Evolutionary conservation across 2,329 filamentous ascomycete genomes (phyloP).

Genomic region (Cladosporium cucumerinum): DNA sequence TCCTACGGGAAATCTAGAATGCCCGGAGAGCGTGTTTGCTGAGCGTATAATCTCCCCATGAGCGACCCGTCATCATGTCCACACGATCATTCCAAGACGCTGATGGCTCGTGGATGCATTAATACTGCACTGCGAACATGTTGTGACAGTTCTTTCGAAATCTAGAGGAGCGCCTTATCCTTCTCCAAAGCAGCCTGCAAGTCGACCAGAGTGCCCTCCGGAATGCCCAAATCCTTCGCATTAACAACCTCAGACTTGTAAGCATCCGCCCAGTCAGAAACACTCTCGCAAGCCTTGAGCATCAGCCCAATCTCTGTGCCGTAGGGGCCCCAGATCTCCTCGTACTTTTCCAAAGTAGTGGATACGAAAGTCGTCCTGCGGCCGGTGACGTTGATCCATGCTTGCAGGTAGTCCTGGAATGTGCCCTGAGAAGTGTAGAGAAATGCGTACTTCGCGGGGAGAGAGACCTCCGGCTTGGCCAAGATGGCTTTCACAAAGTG

Average conservation of each 20-base stretch:
- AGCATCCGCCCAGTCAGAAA: constrained; percentile 11
- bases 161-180: constrained; percentile 12
- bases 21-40: neutral
- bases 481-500: constrained; percentile 17
- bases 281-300: constrained; percentile 11
- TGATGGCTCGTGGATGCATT: neutral
- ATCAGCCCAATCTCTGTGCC: constrained; percentile 16
- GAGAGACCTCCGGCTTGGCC: constrained; percentile 14
- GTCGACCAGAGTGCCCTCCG: constrained; percentile 7
- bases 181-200: constrained; percentile 15
- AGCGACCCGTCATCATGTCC: neutral
- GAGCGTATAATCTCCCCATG: neutral
- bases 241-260: constrained; percentile 12
- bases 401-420: constrained; percentile 12
- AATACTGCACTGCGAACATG: neutral
- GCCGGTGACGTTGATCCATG: constrained; percentile 18
- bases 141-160: neutral
- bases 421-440: constrained; percentile 17
- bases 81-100: neutral
- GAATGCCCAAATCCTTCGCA: constrained; percentile 15
- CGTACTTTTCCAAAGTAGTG: constrained; percentile 11
- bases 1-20: neutral
- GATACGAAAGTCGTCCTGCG: constrained; percentile 12
- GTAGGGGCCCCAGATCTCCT: constrained; percentile 10
- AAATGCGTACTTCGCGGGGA: constrained; percentile 15